Evolutionary conservation across 108 stramenopile species (phyloP).

Genomic region (Cyclotella baltica): DNA sequence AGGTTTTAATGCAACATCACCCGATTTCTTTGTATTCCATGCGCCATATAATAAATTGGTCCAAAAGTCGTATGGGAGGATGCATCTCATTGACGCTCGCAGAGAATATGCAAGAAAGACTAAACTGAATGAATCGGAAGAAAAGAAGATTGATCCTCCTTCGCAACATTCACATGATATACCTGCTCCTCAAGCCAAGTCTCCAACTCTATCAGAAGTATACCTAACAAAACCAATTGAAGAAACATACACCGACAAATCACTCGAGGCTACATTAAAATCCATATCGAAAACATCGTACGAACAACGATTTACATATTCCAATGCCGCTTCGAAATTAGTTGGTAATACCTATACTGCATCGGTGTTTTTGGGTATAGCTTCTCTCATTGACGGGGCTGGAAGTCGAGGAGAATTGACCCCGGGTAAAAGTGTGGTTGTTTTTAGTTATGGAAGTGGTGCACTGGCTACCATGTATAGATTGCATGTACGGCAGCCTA

Average conservation of each 20-base stretch:
- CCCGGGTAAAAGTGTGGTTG: conserved; percentile 72
- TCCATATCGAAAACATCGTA: conserved; percentile 62
- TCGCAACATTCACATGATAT: conserved; percentile 22
- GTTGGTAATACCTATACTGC: conserved; percentile 99
- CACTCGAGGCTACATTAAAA: conserved; percentile 68
- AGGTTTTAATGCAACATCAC: conserved; percentile 63
- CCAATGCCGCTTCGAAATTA: conserved; percentile 77
- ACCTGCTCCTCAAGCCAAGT: not conserved
- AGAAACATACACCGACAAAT: conserved; percentile 87
- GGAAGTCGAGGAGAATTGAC: conserved; percentile 73
- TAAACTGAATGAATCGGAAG: conserved; percentile 27
- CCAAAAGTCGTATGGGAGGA: conserved; percentile 92
- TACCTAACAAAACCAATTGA: conserved; percentile 80
- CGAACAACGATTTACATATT: conserved; percentile 61
- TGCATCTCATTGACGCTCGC: conserved; percentile 89
- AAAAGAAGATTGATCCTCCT: conserved; percentile 50
- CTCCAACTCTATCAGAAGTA: conserved; percentile 39
- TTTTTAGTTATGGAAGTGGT: conserved; percentile 90
- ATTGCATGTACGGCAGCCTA: conserved; percentile 73
- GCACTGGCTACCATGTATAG: conserved; percentile 96
- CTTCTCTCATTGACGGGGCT: conserved; percentile 82
- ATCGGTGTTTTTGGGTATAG: conserved; percentile 91
- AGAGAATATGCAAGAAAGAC: conserved; percentile 40
- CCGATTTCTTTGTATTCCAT: conserved; percentile 96
- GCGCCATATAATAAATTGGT: conserved; percentile 99